Conservation (phyloP, 441 rosid genomes). For the Croton setiger region DNA sequence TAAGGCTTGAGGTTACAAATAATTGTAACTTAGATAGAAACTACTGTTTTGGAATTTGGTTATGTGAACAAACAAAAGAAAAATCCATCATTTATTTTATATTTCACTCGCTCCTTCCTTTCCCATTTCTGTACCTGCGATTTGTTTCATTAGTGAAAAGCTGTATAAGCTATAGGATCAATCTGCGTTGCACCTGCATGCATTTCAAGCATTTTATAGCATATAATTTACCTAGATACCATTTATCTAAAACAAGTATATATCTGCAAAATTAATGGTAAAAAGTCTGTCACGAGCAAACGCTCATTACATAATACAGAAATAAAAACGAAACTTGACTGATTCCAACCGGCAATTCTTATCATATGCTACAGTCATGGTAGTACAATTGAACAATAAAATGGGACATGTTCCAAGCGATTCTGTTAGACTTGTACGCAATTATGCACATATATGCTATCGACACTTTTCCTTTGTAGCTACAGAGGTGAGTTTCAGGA, state of each 20-base stretch:
- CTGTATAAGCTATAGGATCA: not conserved
- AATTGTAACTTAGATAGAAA: not conserved
- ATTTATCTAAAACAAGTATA: not conserved
- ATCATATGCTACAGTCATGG: not conserved
- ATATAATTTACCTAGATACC: not conserved
- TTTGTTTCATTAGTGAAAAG: not conserved
- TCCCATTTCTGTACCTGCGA: not conserved
- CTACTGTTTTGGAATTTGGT: not conserved
- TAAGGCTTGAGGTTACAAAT: slow-evolving; percentile 13
- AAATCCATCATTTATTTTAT: not conserved
- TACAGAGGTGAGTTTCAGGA: not conserved
- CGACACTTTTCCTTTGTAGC: not conserved
- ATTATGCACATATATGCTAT: not conserved
- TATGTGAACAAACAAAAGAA: not conserved
- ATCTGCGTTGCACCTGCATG: not conserved
- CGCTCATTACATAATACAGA: not conserved
- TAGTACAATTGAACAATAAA: not conserved
- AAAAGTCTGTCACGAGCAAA: not conserved
- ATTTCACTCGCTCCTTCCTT: not conserved
- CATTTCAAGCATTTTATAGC: not conserved
- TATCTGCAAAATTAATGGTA: not conserved
- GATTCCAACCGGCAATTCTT: not conserved
- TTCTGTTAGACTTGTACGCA: slow-evolving; percentile 5
- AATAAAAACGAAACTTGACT: not conserved
- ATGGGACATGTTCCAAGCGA: not conserved